phyloP scores from a whole-genome alignment of 2,329 filamentous ascomycete species.

The Fusarium anguioides region DNA sequence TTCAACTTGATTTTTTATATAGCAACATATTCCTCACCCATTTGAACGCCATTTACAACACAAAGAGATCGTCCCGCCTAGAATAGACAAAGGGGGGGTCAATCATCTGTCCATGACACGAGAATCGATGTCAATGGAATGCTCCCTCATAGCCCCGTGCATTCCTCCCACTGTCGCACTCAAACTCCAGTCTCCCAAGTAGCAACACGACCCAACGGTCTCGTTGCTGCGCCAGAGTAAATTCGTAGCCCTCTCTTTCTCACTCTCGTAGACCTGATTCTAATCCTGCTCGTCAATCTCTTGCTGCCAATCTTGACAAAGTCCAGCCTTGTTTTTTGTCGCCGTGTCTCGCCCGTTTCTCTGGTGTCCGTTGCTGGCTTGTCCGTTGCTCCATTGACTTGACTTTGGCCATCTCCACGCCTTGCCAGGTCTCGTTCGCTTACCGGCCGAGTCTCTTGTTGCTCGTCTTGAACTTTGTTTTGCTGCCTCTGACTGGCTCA shows the following conservation, averaged over 20 bases:
- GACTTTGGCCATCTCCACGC: slow-evolving; percentile 41
- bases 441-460: slow-evolving; percentile 38
- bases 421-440: slow-evolving; percentile 39
- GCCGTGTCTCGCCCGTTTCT: slow-evolving; percentile 43
- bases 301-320: slow-evolving; percentile 18
- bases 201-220: slow-evolving; percentile 31
- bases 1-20: not conserved
- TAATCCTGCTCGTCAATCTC: not conserved
- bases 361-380: slow-evolving; percentile 36
- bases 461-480: slow-evolving; percentile 44
- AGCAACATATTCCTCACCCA: not conserved
- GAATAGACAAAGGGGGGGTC: slow-evolving; percentile 29
- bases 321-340: slow-evolving; percentile 22
- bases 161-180: slow-evolving; percentile 43
- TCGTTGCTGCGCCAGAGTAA: slow-evolving; percentile 40
- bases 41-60: slow-evolving; percentile 16
- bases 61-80: slow-evolving; percentile 24
- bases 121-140: slow-evolving; percentile 43
- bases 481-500: slow-evolving; percentile 37
- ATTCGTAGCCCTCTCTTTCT: slow-evolving; percentile 36
- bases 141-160: slow-evolving; percentile 44
- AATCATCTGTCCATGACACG: slow-evolving; percentile 26
- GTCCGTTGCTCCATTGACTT: slow-evolving; percentile 40
- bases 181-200: slow-evolving; percentile 30
- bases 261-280: slow-evolving; percentile 8